Conservation (phyloP, 768 basidiomycete genomes). For the Russula emetica region DNA sequence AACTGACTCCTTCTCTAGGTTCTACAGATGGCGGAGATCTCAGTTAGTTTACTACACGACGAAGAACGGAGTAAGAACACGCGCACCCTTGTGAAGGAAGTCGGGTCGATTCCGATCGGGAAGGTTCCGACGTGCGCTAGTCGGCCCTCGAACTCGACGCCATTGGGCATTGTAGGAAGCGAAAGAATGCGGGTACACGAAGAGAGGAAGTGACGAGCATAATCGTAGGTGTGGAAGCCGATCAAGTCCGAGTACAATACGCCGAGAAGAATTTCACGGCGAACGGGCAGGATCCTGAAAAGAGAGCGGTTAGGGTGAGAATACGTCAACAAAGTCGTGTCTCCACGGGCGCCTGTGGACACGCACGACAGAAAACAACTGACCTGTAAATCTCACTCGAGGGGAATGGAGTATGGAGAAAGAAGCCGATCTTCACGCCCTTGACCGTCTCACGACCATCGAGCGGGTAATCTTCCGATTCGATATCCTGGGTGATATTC, state of each 20-base stretch:
- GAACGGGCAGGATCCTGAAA: conserved; percentile 87
- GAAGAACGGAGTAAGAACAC: background rate
- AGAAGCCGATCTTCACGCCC: conserved; percentile 94
- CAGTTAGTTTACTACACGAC: conserved; percentile 12
- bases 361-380: conserved; percentile 29
- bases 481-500: conserved; percentile 69
- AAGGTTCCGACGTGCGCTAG: conserved; percentile 97
- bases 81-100: conserved; percentile 77
- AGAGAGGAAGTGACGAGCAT: conserved; percentile 98
- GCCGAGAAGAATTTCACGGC: conserved; percentile 95
- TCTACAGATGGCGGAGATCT: conserved; percentile 41
- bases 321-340: background rate
- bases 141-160: conserved; percentile 92
- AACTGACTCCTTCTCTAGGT: conserved; percentile 76
- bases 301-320: background rate
- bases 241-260: conserved; percentile 95
- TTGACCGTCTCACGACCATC: conserved; percentile 41
- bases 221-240: conserved; percentile 99
- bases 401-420: conserved; percentile 97
- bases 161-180: conserved; percentile 95
- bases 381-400: conserved; percentile 96
- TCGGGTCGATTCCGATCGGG: conserved; percentile 97
- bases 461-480: conserved; percentile 43
- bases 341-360: background rate
- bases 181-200: conserved; percentile 96